Base-by-base conservation (phyloP, 495 filamentous ascomycete genomes). In the Xanthoparmelia taractica region DNA sequence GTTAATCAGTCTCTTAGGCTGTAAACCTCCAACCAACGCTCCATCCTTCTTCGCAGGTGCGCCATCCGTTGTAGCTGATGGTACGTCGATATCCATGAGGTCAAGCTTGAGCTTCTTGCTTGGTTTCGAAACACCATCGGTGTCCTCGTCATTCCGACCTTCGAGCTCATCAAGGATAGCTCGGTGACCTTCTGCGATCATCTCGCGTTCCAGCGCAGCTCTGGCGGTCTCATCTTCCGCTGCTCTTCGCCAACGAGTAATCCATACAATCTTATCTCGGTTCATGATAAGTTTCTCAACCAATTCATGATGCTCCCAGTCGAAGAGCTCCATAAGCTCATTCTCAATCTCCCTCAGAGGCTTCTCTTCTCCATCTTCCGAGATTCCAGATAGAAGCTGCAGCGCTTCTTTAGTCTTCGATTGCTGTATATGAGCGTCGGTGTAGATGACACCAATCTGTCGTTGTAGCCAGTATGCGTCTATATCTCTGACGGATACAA, bases 401-500 rank as follows among this genome's bases (percentile, higher is more conserved):
- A 97, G 79, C 0, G 89, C 91, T 65, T 88, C 79, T 52, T 83
- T 78, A 2, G 94, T 91, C 73, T 96, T 96, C 66, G 91, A 88
- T 65, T 96, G 91, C 65, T 96, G 91, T 12, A 80, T 87, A 70
- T 97, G 92, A 6, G 93, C 87, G 75, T 99, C 94, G 17, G 87
- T 80, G 71, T 96, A 97, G 27, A 96, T 80, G 18, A 79, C 74
- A 55, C 93, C 91, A 57, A 99, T 91, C 67, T 97, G 90, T 60
- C 94, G 83, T 72, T 97, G 94, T 37, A 99, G 75, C 94, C 94
- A 99, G 75, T 90, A 97, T 34, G 94, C 94, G 73, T 99, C 94
- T 59, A 99, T 96, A 60, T 96, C 90, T 60, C 89, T 84, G 43
- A 88, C 91, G 43, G 86, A 78, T 18, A 97, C 82, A 45, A 83